Conservation (phyloP, 176 grass and related monocot species). For the Ensete ventricosum region DNA sequence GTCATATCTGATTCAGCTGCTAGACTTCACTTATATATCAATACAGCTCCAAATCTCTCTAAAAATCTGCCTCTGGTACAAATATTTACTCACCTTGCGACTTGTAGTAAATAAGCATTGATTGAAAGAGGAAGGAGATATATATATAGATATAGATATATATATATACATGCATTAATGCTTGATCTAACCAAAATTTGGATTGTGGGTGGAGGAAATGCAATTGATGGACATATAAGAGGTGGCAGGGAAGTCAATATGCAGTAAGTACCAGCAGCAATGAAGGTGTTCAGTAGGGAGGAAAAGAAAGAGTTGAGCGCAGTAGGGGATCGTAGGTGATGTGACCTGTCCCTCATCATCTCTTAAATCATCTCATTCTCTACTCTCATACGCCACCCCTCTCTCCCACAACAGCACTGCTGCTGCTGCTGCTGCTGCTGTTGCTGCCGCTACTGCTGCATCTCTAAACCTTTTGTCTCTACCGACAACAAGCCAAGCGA, state of each 20-base stretch:
- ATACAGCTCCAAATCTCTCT: no score
- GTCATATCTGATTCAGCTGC: no score
- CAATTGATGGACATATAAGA: no score
- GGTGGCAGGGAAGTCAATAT: not conserved
- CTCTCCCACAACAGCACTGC: not conserved
- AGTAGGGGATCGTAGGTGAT: constrained; percentile 21
- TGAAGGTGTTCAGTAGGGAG: constrained; percentile 13
- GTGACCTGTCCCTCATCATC: constrained; percentile 39
- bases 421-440: not conserved
- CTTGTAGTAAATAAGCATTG: not conserved
- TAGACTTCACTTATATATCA: no score
- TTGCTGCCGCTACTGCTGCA: not conserved
- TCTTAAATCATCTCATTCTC: constrained; percentile 38
- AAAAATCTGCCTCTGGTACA: no score
- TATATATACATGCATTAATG: no score
- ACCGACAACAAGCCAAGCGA: not conserved
- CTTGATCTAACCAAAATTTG: no score
- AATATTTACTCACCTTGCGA: no score
- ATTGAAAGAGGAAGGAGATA: not conserved
- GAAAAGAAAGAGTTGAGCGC: constrained; percentile 6
- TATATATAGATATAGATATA: no score
- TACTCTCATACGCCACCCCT: not conserved
- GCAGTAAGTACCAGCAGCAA: constrained; percentile 7
- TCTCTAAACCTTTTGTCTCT: not conserved
- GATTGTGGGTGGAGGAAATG: no score